Base-by-base conservation (phyloP, 1,284 basidiomycete species). In the Agroathelia rolfsii region DNA sequence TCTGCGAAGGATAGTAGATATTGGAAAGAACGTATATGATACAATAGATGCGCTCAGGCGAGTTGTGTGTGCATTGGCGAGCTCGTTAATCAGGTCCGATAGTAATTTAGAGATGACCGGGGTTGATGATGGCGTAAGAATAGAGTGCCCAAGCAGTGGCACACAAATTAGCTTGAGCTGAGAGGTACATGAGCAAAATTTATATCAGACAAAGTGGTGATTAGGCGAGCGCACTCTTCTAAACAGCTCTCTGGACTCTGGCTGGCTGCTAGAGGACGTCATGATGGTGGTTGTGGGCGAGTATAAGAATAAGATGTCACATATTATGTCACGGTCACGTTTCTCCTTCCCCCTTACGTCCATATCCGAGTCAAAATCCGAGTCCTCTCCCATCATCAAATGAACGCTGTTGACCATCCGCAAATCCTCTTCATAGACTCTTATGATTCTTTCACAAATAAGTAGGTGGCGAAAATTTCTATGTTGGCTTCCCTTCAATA, bases 371-470 rank as follows among this genome's bases (percentile, higher is more conserved):
- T n/a, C n/a, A n/a, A n/a, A n/a, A n/a, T n/a, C n/a, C n/a, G n/a
- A n/a, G n/a, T n/a, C n/a, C n/a, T n/a, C n/a, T n/a, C n/a, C n/a
- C n/a, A n/a, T n/a, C n/a, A n/a, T n/a, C n/a, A n/a, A n/a, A n/a
- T n/a, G n/a, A n/a, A n/a, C n/a, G n/a, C n/a, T n/a, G n/a, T n/a
- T 62, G 58, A 55, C 55, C 30, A 38, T 55, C 32, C n/a, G 24
- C 58, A 62, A 34, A 59, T 86, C 24, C 61, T 88, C 20, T 61
- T 89, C 28, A 65, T 89, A 24, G 85, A 88, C 51, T 85, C 81
- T 3, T 84, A 87, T 44, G 86, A 89, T 53, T 87, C 84, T 1
- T 89, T 88, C 56, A 83, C 84, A 6, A 70, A 74, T 68, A 89
- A 88, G 82, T 85, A 37, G 36, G 77, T 64, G n/a, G 20, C 26